Evolutionary conservation across 2,329 filamentous ascomycete genomes (phyloP).

Genomic region (Kalmusia sp.): DNA sequence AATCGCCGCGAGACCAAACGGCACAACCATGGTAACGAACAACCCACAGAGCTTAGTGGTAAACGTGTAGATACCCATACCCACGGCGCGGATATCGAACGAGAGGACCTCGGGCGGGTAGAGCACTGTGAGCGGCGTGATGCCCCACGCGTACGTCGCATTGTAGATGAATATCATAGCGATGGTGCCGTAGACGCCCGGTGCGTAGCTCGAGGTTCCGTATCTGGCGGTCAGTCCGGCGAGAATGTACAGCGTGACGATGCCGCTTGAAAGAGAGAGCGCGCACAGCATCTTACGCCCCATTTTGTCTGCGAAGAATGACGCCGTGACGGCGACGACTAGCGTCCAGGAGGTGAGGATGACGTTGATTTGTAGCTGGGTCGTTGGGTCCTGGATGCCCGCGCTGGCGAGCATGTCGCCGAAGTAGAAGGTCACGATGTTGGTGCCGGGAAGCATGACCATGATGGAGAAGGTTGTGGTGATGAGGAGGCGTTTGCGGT

Average conservation of each 20-base stretch:
- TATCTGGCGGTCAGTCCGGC: slow-evolving; percentile 30
- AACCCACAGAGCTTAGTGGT: slow-evolving; percentile 28
- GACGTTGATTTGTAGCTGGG: slow-evolving; percentile 49
- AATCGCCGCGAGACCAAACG: slow-evolving; percentile 28
- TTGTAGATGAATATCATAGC: slow-evolving; percentile 29
- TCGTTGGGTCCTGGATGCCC: slow-evolving; percentile 42
- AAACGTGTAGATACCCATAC: slow-evolving; percentile 26
- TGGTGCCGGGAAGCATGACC: slow-evolving; percentile 29
- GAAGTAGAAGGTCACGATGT: slow-evolving; percentile 49
- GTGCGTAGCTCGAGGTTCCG: slow-evolving; percentile 45
- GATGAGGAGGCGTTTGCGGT: slow-evolving; percentile 50
- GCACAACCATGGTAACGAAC: slow-evolving; percentile 46
- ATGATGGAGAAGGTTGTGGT: slow-evolving; percentile 22
- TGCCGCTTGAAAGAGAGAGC: slow-evolving; percentile 12
- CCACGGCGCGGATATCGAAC: slow-evolving; percentile 33
- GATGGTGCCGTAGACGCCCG: slow-evolving; percentile 47
- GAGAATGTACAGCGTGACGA: slow-evolving; percentile 28
- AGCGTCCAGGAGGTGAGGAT: slow-evolving; percentile 52
- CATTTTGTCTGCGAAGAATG: slow-evolving; percentile 43
- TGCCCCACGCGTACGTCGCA: slow-evolving; percentile 43
- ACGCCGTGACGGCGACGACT: slow-evolving; percentile 41
- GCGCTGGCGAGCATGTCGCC: slow-evolving; percentile 47
- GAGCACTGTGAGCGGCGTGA: slow-evolving; percentile 39
- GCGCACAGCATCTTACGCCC: slow-evolving; percentile 34
- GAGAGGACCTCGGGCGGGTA: slow-evolving; percentile 46